Base-by-base conservation (phyloP, 495 filamentous ascomycete species). In the Talaromyces borbonicus region DNA sequence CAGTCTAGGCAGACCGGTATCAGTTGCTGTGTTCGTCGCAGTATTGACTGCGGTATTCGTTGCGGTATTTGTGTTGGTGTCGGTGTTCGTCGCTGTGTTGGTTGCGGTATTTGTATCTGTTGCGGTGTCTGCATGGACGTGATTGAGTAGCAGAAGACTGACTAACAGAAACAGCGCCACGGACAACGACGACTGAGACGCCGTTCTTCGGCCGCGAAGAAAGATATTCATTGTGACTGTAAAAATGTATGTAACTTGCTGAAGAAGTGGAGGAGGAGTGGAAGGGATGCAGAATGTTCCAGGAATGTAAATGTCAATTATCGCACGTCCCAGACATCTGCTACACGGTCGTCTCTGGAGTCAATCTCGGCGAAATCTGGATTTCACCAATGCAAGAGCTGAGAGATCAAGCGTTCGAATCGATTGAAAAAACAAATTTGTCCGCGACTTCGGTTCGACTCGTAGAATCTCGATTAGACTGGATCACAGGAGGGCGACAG, bases 31-130 rank as follows among this genome's bases (percentile, higher is more conserved):
- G 56, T 19, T 22, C 11, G 39, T 43, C 24, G 39, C 49, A 7
- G 61, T 53, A 43, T 62, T 61, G 40, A 50, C 53, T 9, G 62
- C n/a, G n/a, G n/a, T n/a, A n/a, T n/a, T n/a, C n/a, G n/a, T n/a
- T n/a, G n/a, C n/a, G n/a, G n/a, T n/a, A n/a, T n/a, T n/a, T n/a
- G n/a, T n/a, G n/a, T n/a, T n/a, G n/a, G n/a, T n/a, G n/a, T n/a
- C n/a, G n/a, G n/a, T n/a, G n/a, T n/a, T n/a, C n/a, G n/a, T n/a
- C n/a, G 20, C 14, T 19, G 8, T 19, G n/a, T 42, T 31, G 29
- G 29, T 31, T n/a, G 29, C n/a, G 14, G 33, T 37, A n/a, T 31
- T n/a, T 8, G 33, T 37, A 37, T 37, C 33, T n/a, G n/a, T n/a
- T n/a, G n/a, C n/a, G n/a, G n/a, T n/a, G 3, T 30, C 16, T 46